These are phyloP conservation scores for Wickerhamiella lipophila DNA, from an alignment of 805 yeast species.

Conservation along the genomic window DNA sequence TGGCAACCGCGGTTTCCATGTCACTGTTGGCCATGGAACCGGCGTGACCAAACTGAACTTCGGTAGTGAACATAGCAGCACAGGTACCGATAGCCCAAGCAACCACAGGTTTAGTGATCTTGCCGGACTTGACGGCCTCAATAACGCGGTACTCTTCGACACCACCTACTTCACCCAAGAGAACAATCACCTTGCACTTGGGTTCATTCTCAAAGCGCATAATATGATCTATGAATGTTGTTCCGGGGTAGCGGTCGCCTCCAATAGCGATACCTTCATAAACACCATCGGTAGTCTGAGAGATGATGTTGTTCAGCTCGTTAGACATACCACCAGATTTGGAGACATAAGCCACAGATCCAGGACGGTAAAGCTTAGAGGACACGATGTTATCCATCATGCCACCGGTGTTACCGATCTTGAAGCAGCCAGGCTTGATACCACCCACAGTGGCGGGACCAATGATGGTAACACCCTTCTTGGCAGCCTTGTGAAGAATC, in stretches of 20 bases:
- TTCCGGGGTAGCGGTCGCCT: conserved; percentile 64
- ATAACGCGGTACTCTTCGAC: conserved; percentile 61
- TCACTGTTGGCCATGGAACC: conserved; percentile 62
- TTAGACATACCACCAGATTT: conserved; percentile 40
- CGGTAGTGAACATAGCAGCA: conserved; percentile 60
- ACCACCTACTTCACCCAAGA: conserved; percentile 62
- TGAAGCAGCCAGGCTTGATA: conserved; percentile 38
- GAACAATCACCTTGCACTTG: conserved; percentile 51
- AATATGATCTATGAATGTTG: conserved; percentile 57
- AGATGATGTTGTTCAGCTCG: conserved; percentile 36
- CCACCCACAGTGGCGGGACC: conserved; percentile 41
- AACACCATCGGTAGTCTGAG: conserved; percentile 36
- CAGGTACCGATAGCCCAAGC: conserved; percentile 64
- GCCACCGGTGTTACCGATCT: conserved; percentile 39
- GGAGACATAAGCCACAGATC: conserved; percentile 37
- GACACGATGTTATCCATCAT: conserved; percentile 41
- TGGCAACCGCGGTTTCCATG: conserved; percentile 53
- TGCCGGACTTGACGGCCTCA: conserved; percentile 51
- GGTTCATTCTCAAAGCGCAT: conserved; percentile 51
- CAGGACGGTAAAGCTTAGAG: conserved; percentile 37
- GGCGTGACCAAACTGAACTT: conserved; percentile 49
- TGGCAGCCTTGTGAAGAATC: conserved; percentile 32
- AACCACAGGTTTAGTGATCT: conserved; percentile 55
- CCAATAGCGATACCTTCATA: conserved; percentile 57
- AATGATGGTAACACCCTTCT: conserved; percentile 36